Conservation (phyloP, 495 filamentous ascomycete species). For the Aspergillus haitiensis region DNA sequence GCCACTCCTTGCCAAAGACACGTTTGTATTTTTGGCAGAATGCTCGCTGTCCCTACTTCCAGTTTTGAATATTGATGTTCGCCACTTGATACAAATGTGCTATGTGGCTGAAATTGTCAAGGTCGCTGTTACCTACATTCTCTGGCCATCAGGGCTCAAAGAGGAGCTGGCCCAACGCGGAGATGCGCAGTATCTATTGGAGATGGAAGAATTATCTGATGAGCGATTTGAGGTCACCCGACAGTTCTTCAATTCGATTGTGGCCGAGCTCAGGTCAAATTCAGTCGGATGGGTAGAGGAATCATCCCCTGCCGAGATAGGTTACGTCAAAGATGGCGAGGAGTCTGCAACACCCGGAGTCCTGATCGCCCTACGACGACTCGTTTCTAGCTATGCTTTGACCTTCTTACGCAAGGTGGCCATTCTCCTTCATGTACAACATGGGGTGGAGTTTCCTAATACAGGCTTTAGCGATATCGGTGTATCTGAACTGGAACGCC, state of each 20-base stretch:
- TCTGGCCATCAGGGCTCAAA: conserved; percentile 46
- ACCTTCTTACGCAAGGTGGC: conserved; percentile 83
- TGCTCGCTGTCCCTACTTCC: conserved; percentile 69
- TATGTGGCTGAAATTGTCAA: conserved; percentile 91
- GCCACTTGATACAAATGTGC: conserved; percentile 83
- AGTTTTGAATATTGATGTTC: conserved; percentile 70
- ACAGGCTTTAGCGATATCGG: conserved; percentile 64
- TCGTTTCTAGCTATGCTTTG: conserved; percentile 79
- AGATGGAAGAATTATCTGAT: conserved; percentile 30
- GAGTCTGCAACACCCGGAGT: conserved; percentile 40
- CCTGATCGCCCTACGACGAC: conserved; percentile 48
- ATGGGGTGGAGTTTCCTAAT: conserved; percentile 82
- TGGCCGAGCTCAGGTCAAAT: conserved; percentile 45
- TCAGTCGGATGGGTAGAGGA: conserved; percentile 45
- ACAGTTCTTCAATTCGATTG: conserved; percentile 45
- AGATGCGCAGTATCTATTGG: conserved; percentile 32
- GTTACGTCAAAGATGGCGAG: conserved; percentile 47
- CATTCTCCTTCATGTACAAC: conserved; percentile 82
- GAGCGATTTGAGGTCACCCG: conserved; percentile 33
- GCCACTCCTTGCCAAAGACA: conserved; percentile 73
- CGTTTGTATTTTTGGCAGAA: conserved; percentile 84
- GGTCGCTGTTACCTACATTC: conserved; percentile 53
- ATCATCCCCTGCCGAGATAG: conserved; percentile 44
- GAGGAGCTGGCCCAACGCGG: conserved; percentile 39
- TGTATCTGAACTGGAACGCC: conserved; percentile 75